Conservation (phyloP, 1,139 yeast species). For the Arxiozyma slooffiae region DNA sequence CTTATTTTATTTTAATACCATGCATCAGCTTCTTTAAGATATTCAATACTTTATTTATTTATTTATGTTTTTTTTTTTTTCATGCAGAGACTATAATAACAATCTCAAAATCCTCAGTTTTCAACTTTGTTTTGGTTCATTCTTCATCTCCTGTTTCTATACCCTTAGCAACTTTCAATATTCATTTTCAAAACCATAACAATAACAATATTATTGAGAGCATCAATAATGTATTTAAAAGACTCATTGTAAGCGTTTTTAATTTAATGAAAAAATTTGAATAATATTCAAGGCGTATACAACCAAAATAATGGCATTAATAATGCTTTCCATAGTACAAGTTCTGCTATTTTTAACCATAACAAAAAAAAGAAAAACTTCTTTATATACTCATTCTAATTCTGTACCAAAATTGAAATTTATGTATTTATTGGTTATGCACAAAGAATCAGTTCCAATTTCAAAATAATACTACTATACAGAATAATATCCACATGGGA, state of each 20-base stretch:
- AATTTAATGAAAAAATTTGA: slow-evolving; percentile 4
- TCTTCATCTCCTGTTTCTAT: not conserved
- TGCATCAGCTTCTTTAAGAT: not conserved
- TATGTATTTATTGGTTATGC: not conserved
- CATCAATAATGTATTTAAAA: not conserved
- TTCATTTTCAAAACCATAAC: not conserved
- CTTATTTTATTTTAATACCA: not conserved
- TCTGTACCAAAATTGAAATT: slow-evolving; percentile 2
- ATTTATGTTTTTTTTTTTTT: too few relatives aligned
- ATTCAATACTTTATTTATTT: not conserved
- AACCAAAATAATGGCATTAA: not conserved
- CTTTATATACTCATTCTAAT: slow-evolving; percentile 2
- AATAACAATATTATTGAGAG: not conserved
- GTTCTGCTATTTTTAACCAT: slow-evolving; percentile 2
- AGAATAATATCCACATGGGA: not conserved
- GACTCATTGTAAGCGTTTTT: slow-evolving; percentile 2
- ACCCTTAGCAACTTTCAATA: not conserved
- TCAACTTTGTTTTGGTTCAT: not conserved
- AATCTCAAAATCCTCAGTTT: not conserved
- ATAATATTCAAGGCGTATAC: not conserved
- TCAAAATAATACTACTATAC: slow-evolving; percentile 1
- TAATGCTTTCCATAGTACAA: not conserved
- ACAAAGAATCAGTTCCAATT: slow-evolving; percentile 1
- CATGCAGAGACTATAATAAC: slow-evolving; percentile 4
- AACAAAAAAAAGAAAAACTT: not conserved